Conservation (phyloP, 2,329 filamentous ascomycete species). For the Atkinsonella texensis region DNA sequence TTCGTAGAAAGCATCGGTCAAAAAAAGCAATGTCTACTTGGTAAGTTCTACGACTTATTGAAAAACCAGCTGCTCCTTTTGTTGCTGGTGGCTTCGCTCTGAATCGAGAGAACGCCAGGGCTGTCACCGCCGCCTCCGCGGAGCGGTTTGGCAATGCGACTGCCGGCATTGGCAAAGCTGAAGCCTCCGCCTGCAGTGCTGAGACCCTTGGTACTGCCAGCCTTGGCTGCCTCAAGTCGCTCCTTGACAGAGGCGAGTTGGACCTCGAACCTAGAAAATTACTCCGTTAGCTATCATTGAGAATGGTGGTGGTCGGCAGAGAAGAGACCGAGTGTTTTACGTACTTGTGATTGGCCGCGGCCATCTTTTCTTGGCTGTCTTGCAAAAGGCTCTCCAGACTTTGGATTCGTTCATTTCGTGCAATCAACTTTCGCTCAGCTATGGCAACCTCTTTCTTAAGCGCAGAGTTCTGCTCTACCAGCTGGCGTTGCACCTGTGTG, state of each 20-base stretch:
- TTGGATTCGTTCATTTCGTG: conserved; percentile 91
- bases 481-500: conserved; percentile 90
- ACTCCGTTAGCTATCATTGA: background rate
- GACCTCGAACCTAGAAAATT: conserved; percentile 67
- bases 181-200: conserved; percentile 57
- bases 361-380: conserved; percentile 97
- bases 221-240: conserved; percentile 88
- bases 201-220: conserved; percentile 76
- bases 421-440: conserved; percentile 92
- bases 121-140: conserved; percentile 43
- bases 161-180: conserved; percentile 53
- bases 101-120: conserved; percentile 43
- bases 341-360: conserved; percentile 92
- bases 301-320: background rate
- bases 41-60: conserved; percentile 39
- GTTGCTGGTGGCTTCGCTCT: conserved; percentile 40
- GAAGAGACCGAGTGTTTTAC: conserved; percentile 21
- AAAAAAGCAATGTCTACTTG: conserved; percentile 1
- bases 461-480: conserved; percentile 93
- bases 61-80: conserved; percentile 70
- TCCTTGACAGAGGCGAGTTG: conserved; percentile 97
- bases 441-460: conserved; percentile 99
- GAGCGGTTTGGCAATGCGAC: conserved; percentile 58
- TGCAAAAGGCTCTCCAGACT: conserved; percentile 85
- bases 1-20: conserved; percentile 4